Base-by-base conservation (phyloP, 2,329 filamentous ascomycete genomes). In the Diaporthe ilicicola region DNA sequence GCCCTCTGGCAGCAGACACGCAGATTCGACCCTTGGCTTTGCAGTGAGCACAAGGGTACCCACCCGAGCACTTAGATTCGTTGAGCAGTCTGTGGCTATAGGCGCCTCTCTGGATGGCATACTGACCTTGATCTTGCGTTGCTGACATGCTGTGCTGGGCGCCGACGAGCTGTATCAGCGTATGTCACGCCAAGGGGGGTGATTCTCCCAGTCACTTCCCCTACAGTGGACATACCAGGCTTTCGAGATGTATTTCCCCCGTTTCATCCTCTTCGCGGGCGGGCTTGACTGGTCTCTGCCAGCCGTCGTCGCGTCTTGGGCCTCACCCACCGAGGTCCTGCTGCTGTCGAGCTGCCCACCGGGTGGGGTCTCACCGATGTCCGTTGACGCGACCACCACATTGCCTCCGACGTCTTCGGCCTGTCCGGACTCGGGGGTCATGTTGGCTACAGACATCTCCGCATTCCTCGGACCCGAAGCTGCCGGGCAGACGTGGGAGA, bases 61-160 rank as follows among this genome's bases (percentile, higher is more conserved):
- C 71, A 6, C 71, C 71, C 56, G 70, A 67, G 61, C 71, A 72
- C 71, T 72, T 46, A 3, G 9, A 24, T 29, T 7, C 29, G 5
- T 0, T 59, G 19, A 61, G 55, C 37, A 5, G 22, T 24, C 19
- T 55, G 1, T 17, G 44, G 9, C n/a, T 59, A 29, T 4, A 15
- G 24, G 15, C 22, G 19, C 5, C 37, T 17, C 29, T 37, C 2
- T 32, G 39, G 6, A 17, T 2, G 12, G 17, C n/a, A 3, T 17
- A 34, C 71, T 55, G n/a, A 70, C 71, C 48, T 70, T 72, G 61
- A 72, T 70, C 50, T 72, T 72, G 6, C 71, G 67, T 29, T 70
- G 67, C 37, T 72, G 67, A 17, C 71, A 72, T 51, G 70, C 64
- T 13, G 56, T 65, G 29, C 70, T 72, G 34, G 44, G 17, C 3